These are phyloP conservation scores for Eucalyptus rudis DNA, from an alignment of 345 rosid genomes.

Conservation along the genomic window DNA sequence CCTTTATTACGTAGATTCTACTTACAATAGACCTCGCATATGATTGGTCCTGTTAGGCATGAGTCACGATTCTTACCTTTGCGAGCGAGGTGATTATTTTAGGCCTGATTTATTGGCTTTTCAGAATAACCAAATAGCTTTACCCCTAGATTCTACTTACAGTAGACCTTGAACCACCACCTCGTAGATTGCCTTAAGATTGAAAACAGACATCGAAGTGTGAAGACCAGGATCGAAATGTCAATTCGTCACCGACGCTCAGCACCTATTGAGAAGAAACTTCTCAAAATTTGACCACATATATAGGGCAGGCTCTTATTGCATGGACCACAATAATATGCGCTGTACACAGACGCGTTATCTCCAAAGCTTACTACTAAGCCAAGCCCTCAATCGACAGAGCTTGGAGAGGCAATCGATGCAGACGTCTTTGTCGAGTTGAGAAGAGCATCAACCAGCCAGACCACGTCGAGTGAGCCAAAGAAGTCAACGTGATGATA, in stretches of 20 bases:
- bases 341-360: not conserved
- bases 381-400: not conserved
- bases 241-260: not conserved
- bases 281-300: not conserved
- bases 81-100: not conserved
- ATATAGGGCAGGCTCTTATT: not conserved
- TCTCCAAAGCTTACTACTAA: not conserved
- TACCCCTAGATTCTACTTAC: not conserved
- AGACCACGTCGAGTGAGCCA: not conserved
- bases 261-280: not conserved
- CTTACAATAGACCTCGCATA: not conserved
- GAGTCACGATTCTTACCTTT: not conserved
- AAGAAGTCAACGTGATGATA: not conserved
- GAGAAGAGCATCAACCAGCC: not conserved
- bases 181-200: not conserved
- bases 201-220: not conserved
- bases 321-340: not conserved
- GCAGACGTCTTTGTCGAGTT: not conserved
- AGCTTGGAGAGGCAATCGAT: not conserved
- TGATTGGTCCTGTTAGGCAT: not conserved
- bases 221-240: not conserved
- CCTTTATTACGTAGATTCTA: not conserved
- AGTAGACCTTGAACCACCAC: not conserved
- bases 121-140: not conserved
- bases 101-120: not conserved